These are phyloP conservation scores for Emericellopsis cladophorae DNA, from an alignment of 2,329 filamentous ascomycete genomes.

Conservation along the genomic window DNA sequence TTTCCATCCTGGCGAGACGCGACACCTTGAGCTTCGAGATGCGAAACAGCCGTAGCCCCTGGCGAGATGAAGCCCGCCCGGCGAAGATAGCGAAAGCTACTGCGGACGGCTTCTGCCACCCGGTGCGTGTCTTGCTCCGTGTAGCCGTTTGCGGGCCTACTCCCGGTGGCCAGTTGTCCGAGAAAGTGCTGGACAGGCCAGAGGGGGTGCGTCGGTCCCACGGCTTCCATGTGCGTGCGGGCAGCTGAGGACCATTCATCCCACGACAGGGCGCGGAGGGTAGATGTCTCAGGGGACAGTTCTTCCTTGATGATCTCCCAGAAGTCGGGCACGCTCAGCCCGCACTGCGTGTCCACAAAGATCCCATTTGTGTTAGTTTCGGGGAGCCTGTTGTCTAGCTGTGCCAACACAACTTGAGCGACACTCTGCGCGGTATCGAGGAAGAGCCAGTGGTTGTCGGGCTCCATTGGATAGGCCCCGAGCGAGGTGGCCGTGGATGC, in stretches of 20 bases:
- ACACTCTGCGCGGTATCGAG: slow-evolving; percentile 7
- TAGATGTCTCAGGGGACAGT: slow-evolving; percentile 1
- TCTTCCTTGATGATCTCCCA: slow-evolving; percentile 7
- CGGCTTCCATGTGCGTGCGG: slow-evolving; percentile 2
- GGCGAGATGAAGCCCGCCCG: too few relatives aligned
- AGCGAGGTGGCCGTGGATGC: slow-evolving; percentile 6
- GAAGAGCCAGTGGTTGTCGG: slow-evolving; percentile 5
- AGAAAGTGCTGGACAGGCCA: slow-evolving; percentile 13
- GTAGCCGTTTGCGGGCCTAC: too few relatives aligned
- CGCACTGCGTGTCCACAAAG: too few relatives aligned
- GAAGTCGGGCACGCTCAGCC: slow-evolving; percentile 2
- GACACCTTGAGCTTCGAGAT: too few relatives aligned
- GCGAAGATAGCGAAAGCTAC: too few relatives aligned
- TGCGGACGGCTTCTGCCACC: too few relatives aligned
- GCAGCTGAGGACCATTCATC: slow-evolving; percentile 6
- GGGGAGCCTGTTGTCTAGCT: neutral
- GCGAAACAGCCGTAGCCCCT: too few relatives aligned
- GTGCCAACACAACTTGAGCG: slow-evolving; percentile 4
- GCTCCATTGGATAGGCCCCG: slow-evolving; percentile 3
- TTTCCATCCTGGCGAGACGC: too few relatives aligned
- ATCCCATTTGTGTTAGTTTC: too few relatives aligned
- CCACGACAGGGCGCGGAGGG: slow-evolving; percentile 5
- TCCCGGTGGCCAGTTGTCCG: neutral
- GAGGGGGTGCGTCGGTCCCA: slow-evolving; percentile 8
- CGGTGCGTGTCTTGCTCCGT: too few relatives aligned